Evolutionary conservation across 495 filamentous ascomycete genomes (phyloP).

Genomic region (Aspergillus heteromorphus): DNA sequence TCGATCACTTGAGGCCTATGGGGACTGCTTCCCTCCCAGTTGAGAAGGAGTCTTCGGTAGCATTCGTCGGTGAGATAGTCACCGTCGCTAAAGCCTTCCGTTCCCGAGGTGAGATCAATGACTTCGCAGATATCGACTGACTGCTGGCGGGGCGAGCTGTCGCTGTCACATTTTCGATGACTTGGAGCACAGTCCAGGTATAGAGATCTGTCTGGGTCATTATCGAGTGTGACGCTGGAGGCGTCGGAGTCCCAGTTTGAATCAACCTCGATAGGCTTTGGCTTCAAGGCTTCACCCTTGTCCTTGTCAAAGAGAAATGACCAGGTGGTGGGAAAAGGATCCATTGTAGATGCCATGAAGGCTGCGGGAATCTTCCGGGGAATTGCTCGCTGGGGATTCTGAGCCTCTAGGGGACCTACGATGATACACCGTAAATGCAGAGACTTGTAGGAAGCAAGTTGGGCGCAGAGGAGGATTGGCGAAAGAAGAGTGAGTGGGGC

Average conservation of each 20-base stretch:
- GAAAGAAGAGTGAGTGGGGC: too few species aligned
- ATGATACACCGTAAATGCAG: too few species aligned
- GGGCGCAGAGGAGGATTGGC: too few species aligned
- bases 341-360: too few species aligned
- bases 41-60: conserved; percentile 8
- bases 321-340: too few species aligned
- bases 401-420: too few species aligned
- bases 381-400: too few species aligned
- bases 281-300: neutral
- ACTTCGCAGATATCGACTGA: neutral
- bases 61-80: conserved; percentile 23
- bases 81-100: conserved; percentile 9
- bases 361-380: too few species aligned
- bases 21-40: conserved; percentile 3
- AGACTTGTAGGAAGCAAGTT: too few species aligned
- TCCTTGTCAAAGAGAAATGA: too few species aligned
- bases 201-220: conserved; percentile 11
- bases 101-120: conserved; percentile 8
- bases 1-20: neutral
- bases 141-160: too few species aligned
- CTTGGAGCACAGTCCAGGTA: conserved; percentile 1
- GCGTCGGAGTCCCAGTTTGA: conserved; percentile 5
- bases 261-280: neutral
- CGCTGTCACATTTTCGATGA: neutral
- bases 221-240: conserved; percentile 10